Evolutionary conservation across 2,329 filamentous ascomycete species (phyloP), one percentile per base, ranked within the genome.

Genomic region (Dactylellina haptotyla): DNA sequence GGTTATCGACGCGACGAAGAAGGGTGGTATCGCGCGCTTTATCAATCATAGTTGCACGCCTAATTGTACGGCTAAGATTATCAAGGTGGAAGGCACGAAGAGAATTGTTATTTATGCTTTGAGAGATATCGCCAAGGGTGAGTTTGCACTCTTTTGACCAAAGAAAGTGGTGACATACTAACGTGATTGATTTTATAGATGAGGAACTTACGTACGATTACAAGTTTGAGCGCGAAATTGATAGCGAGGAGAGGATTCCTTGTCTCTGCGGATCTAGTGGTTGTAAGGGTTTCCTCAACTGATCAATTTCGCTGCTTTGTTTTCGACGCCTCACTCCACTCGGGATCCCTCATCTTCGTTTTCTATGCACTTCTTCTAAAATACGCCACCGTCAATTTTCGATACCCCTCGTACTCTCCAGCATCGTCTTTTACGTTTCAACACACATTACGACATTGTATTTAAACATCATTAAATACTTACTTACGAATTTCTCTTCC

Each of bases 171-270:
- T 14, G 10, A 34, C 23, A 41, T 20, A 16, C 65, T 70, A 63
- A 56, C 41, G 63, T 65, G 73, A n/a, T n/a, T 79, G 79, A 75
- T 80, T 76, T 30, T 58, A 64, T 59, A 99, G 95, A 97, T 81
- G 95, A 99, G 83, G 95, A 99, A 84, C 88, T 99, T 81, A 99
- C 95, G 1, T 99, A 99, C 84, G 95, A 99, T 84, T 99, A 99
- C 87, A 99, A 99, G 82, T 99, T 99, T 81, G 95, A 99, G 84
- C 91, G 95, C 78, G 95, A 99, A 82, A 92, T 96, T 79, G 93
- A 93, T 79, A 96, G 92, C 77, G 87, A 93, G 75, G 95, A 99
- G 81, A 92, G 95, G 76, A 97, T 99, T 78, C 95, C 95, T 56
- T 99, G 95, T 84, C 88, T 99, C 56, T 99, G 95, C 82, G 95